Conservation (phyloP, 1,284 basidiomycete genomes). For the Xerocomus amazonicus region DNA sequence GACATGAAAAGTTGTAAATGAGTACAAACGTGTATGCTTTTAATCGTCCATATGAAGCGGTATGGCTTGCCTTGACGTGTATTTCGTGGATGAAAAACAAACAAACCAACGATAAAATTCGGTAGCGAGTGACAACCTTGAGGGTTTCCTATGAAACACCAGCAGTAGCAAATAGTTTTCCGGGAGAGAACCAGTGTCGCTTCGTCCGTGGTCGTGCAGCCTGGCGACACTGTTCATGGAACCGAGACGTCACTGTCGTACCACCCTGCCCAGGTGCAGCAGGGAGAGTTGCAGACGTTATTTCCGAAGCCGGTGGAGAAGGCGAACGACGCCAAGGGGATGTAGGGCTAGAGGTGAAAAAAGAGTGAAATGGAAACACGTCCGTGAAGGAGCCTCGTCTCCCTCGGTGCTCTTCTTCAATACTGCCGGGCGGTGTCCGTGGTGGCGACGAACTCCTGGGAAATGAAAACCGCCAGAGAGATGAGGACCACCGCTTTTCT, state of each 20-base stretch:
- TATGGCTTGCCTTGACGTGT: background rate
- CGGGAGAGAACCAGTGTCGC: constrained; percentile 57
- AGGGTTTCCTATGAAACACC: constrained; percentile 35
- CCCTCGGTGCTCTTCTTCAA: constrained; percentile 28
- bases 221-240: constrained; percentile 35
- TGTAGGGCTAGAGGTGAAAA: constrained; percentile 33
- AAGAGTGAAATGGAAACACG: constrained; percentile 46
- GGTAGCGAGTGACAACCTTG: constrained; percentile 12
- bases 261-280: constrained; percentile 7
- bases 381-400: constrained; percentile 34
- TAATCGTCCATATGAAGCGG: constrained; percentile 15
- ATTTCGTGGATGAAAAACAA: constrained; percentile 7
- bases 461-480: constrained; percentile 43
- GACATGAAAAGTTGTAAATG: constrained; percentile 15
- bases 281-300: constrained; percentile 9
- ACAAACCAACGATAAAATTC: constrained; percentile 4
- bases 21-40: constrained; percentile 24
- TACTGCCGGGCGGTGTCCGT: constrained; percentile 21
- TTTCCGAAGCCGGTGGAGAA: constrained; percentile 30
- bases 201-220: constrained; percentile 46
- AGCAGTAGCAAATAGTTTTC: constrained; percentile 48
- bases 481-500: constrained; percentile 38
- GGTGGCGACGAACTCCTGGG: constrained; percentile 36
- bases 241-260: constrained; percentile 8
- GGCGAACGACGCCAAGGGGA: constrained; percentile 33